Percentiles rank a stretch among this genome's conserved stretches.
Conservation (phyloP, 345 rosid species). For the Passiflora organensis region DNA sequence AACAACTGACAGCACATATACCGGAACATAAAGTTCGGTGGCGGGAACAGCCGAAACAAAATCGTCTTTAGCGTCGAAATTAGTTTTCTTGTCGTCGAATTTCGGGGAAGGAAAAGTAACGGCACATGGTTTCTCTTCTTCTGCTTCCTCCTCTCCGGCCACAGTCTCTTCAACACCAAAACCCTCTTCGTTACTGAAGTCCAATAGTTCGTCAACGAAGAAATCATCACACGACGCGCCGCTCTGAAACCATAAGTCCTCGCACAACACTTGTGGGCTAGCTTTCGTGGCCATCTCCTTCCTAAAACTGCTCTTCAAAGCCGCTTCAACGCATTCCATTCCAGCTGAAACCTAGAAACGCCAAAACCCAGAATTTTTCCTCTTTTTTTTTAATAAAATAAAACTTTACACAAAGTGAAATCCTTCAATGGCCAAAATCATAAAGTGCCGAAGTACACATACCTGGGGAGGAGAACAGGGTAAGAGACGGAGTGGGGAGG, state of each 20-base stretch:
- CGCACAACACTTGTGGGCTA: constrained; percentile 22
- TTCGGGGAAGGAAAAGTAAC: constrained; percentile 18
- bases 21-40: constrained; percentile 64
- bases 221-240: constrained; percentile 52
- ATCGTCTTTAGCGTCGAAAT: constrained; percentile 23
- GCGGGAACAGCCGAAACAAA: constrained; percentile 40
- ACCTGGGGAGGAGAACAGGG: constrained; percentile 13
- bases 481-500: background rate
- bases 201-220: constrained; percentile 71
- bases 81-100: constrained; percentile 10
- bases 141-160: constrained; percentile 19
- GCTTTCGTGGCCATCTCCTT: constrained; percentile 51
- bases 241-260: constrained; percentile 30
- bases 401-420: background rate
- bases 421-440: background rate
- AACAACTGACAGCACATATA: constrained; percentile 12
- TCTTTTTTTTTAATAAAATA: background rate
- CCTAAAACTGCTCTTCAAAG: constrained; percentile 54
- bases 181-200: constrained; percentile 65
- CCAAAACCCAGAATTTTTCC: constrained; percentile 1
- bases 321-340: constrained; percentile 70
- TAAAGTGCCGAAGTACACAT: background rate
- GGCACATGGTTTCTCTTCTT: constrained; percentile 13
- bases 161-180: constrained; percentile 28
- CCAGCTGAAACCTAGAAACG: constrained; percentile 16